Evolutionary conservation across 495 filamentous ascomycete species (phyloP), one percentile per base, ranked within the genome.

Genomic region (Chaetomium fimeti): DNA sequence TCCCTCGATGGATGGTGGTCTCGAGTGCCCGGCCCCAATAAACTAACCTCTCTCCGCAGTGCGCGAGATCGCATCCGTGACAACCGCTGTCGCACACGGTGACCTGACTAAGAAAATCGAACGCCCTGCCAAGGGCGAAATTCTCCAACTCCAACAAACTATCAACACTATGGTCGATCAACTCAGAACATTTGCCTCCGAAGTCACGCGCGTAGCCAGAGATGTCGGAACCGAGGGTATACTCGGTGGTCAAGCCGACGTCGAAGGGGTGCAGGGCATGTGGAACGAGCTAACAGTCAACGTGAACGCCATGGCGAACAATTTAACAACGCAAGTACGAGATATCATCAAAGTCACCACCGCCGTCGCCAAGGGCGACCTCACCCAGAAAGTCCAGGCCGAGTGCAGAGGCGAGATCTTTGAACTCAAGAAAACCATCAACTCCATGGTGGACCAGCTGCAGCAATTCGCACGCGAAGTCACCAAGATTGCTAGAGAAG

Each of bases 131-230:
- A 88, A 91, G 70, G 94, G 94, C 70, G 95, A 98, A 80, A 98
- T 98, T 69, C 79, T 97, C 38, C 90, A 98, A 73, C 82, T 98
- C 25, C 95, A 98, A 75, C 91, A 97, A 73, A 98, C 94, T 0
- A 98, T 98, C 69, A 98, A 98, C 70, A 96, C 90, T 75, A 98
- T 98, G 94, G 95, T 99, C 72, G 93, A 96, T 69, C 94, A 99
- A 78, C 82, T 99, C 55, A 88, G 93, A 62, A 96, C 92, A 13
- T 99, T 99, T 78, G 94, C 94, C 49, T 93, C 91, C 18, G 93
- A 99, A 81, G 94, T 99, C 62, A 98, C 92, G 16, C 88, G 91
- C 66, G 95, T 99, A 13, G 93, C 95, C 60, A 86, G 93, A 75
- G 95, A 98, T 78, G 95, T 98, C 74, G 94, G 94, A 57, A 97